phyloP scores from a whole-genome alignment of 805 yeast species.

The Kodamaea nitidulidarum region DNA sequence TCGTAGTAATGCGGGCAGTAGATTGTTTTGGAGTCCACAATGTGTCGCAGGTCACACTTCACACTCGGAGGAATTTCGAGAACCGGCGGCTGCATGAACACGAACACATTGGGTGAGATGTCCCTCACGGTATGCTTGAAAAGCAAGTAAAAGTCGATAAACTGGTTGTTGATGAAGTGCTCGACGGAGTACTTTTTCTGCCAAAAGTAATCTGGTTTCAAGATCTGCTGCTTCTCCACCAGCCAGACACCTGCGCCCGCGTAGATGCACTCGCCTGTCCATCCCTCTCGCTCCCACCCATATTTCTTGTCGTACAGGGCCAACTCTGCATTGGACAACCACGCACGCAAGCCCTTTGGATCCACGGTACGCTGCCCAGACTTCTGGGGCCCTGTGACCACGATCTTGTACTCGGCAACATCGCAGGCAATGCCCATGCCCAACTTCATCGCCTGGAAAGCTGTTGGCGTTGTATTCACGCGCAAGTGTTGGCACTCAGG shows the following conservation, averaged over 20 bases:
- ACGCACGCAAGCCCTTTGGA: conserved; percentile 64
- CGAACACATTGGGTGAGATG: conserved; percentile 42
- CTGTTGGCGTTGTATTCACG: conserved; percentile 80
- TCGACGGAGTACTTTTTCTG: neutral
- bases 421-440: conserved; percentile 74
- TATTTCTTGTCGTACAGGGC: conserved; percentile 51
- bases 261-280: conserved; percentile 82
- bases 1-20: conserved; percentile 92
- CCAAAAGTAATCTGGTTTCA: neutral
- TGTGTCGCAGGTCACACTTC: conserved; percentile 39
- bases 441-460: conserved; percentile 63
- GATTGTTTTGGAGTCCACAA: conserved; percentile 62
- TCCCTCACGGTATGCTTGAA: conserved; percentile 49
- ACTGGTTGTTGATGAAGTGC: conserved; percentile 60
- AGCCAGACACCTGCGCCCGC: conserved; percentile 77
- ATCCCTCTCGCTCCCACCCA: conserved; percentile 64
- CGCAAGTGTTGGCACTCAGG: conserved; percentile 65
- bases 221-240: neutral
- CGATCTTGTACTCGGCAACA: conserved; percentile 66
- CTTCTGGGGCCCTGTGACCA: conserved; percentile 74
- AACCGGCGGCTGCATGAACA: conserved; percentile 80
- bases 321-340: conserved; percentile 54
- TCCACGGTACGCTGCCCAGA: conserved; percentile 53
- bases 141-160: conserved; percentile 55
- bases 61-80: conserved; percentile 70